Conservation (phyloP, 495 filamentous ascomycete species). For the Geoglossum glabrum region DNA sequence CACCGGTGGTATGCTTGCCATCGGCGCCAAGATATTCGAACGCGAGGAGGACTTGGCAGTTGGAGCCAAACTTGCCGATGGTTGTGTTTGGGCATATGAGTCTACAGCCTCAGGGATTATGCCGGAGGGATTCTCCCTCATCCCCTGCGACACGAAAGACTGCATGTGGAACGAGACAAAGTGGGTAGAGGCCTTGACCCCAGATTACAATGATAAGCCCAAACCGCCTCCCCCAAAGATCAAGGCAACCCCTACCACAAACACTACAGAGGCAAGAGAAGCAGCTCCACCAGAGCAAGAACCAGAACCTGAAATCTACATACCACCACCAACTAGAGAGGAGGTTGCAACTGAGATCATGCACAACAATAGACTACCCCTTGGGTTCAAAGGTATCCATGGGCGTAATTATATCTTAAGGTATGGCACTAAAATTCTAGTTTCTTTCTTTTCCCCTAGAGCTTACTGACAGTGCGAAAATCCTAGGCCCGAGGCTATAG, state of each 20-base stretch:
- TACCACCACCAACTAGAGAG: conserved; percentile 32
- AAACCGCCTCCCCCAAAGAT: background rate
- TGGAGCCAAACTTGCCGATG: conserved; percentile 66
- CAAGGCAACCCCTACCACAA: background rate
- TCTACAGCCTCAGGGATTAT: conserved; percentile 67
- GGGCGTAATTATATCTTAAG: conserved; percentile 55
- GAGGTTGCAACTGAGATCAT: conserved; percentile 43
- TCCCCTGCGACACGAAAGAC: conserved; percentile 42
- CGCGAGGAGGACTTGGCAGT: conserved; percentile 63
- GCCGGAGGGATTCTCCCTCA: conserved; percentile 51
- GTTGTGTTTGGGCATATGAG: conserved; percentile 88
- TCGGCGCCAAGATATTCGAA: conserved; percentile 73
- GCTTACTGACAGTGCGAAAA: conserved; percentile 9
- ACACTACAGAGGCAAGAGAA: background rate
- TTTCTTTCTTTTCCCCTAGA: conserved; percentile 4
- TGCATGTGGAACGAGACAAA: conserved; percentile 63
- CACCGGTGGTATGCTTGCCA: conserved; percentile 78
- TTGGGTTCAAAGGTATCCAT: conserved; percentile 41
- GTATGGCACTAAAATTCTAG: conserved; percentile 19
- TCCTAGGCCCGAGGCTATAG: conserved; percentile 74
- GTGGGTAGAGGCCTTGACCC: conserved; percentile 38
- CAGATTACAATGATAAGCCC: conserved; percentile 11
- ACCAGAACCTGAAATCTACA: background rate
- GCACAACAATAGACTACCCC: conserved; percentile 38
- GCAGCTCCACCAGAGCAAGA: background rate